These are phyloP conservation scores for Diplodia sapinea DNA, from an alignment of 2,329 filamentous ascomycete genomes.

Conservation along the genomic window DNA sequence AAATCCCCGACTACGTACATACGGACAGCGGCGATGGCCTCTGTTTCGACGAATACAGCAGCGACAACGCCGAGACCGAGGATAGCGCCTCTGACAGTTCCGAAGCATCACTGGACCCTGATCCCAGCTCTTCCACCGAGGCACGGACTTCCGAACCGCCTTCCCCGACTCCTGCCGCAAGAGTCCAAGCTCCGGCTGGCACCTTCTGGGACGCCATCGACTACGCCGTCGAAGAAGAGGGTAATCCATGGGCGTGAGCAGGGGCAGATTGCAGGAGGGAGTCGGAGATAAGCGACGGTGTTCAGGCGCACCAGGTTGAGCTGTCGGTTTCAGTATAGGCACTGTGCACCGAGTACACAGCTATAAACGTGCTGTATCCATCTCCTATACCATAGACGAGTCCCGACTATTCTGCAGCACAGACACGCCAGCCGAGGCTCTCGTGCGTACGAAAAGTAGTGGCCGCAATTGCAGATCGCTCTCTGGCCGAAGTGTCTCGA, in stretches of 20 bases:
- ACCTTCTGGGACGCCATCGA: slow-evolving; percentile 8
- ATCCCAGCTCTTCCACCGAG: not conserved
- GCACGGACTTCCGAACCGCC: not conserved
- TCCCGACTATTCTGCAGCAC: slow-evolving; percentile 4
- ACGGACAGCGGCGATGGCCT: too few relatives aligned
- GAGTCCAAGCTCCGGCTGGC: not conserved
- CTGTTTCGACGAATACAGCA: too few relatives aligned
- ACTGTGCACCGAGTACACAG: slow-evolving; percentile 1
- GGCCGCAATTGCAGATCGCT: not conserved
- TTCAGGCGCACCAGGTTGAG: not conserved
- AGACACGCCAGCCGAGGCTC: not conserved
- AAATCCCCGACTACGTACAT: too few relatives aligned
- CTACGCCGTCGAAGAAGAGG: not conserved
- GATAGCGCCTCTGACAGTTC: not conserved
- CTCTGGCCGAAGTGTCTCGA: not conserved
- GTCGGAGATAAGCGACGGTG: not conserved
- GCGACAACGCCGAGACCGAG: too few relatives aligned
- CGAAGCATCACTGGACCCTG: not conserved
- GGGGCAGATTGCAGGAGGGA: slow-evolving; percentile 22
- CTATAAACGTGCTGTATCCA: not conserved
- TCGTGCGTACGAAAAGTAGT: not conserved
- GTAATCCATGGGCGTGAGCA: not conserved
- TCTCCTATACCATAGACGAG: not conserved
- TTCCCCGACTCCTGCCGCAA: not conserved
- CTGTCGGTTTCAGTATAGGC: slow-evolving; percentile 6